These are phyloP conservation scores for Plasmodium billcollinsi DNA, from an alignment of 169 alveolate genomes.

Conservation along the genomic window DNA sequence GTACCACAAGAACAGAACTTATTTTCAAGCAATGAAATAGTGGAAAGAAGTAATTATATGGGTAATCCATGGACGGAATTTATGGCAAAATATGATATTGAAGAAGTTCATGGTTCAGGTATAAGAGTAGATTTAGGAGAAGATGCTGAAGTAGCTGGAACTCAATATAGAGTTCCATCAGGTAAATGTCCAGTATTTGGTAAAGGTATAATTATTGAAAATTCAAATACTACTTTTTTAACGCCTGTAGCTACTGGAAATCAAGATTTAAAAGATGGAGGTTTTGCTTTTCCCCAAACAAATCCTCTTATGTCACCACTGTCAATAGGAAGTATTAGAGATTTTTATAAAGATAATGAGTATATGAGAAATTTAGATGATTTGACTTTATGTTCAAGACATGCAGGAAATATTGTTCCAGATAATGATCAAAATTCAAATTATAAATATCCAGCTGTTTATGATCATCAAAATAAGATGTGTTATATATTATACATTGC, in stretches of 20 bases:
- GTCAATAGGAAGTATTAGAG: conserved; percentile 48
- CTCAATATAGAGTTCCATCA: conserved; percentile 80
- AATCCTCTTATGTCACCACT: conserved; percentile 82
- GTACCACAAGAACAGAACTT: neutral
- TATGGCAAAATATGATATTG: conserved; percentile 84
- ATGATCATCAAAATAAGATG: conserved; percentile 70
- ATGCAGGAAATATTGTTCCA: conserved; percentile 78
- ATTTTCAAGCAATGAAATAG: neutral
- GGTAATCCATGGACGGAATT: conserved; percentile 79
- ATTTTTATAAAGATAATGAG: conserved; percentile 58
- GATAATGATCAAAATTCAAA: conserved; percentile 64
- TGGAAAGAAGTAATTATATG: conserved; percentile 44
- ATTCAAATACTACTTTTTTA: conserved; percentile 80
- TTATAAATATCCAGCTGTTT: conserved; percentile 86
- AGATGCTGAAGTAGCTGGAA: conserved; percentile 73
- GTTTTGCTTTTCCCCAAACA: conserved; percentile 78
- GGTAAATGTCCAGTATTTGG: conserved; percentile 89
- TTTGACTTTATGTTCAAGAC: conserved; percentile 83
- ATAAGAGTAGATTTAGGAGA: conserved; percentile 85
- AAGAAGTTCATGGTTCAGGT: conserved; percentile 83
- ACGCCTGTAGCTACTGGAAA: conserved; percentile 77
- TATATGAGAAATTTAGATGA: conserved; percentile 40
- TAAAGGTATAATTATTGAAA: conserved; percentile 79
- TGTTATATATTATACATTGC: conserved; percentile 83
- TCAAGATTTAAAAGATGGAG: conserved; percentile 50